Percentiles rank a stretch among this genome's conserved stretches.
Conservation (phyloP, 2,329 filamentous ascomycete species). For the Aspergillus clavatus region DNA sequence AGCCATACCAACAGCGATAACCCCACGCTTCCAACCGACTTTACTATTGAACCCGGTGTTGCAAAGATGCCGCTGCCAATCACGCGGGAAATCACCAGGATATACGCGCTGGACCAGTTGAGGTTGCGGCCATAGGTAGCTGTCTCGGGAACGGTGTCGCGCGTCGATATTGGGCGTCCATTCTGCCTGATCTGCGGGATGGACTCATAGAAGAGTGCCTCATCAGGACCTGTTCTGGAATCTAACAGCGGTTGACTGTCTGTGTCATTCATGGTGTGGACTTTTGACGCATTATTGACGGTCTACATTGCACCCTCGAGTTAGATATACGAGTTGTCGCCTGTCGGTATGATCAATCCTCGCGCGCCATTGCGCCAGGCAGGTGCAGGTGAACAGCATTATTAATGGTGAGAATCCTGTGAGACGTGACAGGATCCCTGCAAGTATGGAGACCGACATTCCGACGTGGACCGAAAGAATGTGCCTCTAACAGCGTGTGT, state of each 20-base stretch:
- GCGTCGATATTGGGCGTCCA: slow-evolving; percentile 41
- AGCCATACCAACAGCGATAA: slow-evolving; percentile 61
- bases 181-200: not conserved
- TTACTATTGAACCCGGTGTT: slow-evolving; percentile 63
- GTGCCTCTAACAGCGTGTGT: too few relatives aligned
- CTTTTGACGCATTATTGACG: not conserved
- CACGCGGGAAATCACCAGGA: slow-evolving; percentile 63
- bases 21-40: slow-evolving; percentile 62
- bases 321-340: not conserved
- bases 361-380: slow-evolving; percentile 30
- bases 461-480: too few relatives aligned
- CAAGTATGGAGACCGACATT: not conserved
- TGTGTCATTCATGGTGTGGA: slow-evolving; percentile 13
- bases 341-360: slow-evolving; percentile 13
- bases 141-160: slow-evolving; percentile 57
- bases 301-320: not conserved
- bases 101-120: slow-evolving; percentile 60
- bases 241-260: slow-evolving; percentile 19
- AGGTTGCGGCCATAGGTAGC: slow-evolving; percentile 56
- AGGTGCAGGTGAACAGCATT: slow-evolving; percentile 8
- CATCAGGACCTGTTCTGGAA: not conserved
- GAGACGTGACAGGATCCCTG: not conserved
- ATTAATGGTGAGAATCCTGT: not conserved
- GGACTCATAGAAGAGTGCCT: not conserved
- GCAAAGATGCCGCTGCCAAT: slow-evolving; percentile 70